These are phyloP conservation scores for Aspergillus tamarii DNA, from an alignment of 2,329 filamentous ascomycete species.

Conservation along the genomic window DNA sequence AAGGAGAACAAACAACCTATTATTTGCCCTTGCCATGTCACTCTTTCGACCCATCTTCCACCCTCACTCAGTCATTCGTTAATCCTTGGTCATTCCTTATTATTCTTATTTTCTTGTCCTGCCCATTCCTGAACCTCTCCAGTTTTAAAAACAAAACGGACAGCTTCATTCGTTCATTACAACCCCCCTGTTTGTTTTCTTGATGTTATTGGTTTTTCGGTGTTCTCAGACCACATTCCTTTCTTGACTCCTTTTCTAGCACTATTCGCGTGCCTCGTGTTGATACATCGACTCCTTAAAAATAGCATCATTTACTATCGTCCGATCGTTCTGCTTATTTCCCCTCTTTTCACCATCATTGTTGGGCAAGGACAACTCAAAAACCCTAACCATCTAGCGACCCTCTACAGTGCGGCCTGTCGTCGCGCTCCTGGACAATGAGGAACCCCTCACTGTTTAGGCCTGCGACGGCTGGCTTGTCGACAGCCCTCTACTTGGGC, in stretches of 20 bases:
- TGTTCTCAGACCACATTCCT: slow-evolving; percentile 18
- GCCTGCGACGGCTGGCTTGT: slow-evolving; percentile 46
- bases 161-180: slow-evolving; percentile 16
- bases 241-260: slow-evolving; percentile 21
- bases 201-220: slow-evolving; percentile 18
- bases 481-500: slow-evolving; percentile 34
- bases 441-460: slow-evolving; percentile 50
- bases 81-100: slow-evolving; percentile 12
- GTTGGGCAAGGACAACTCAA: slow-evolving; percentile 10
- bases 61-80: slow-evolving; percentile 37
- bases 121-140: slow-evolving; percentile 12
- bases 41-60: slow-evolving; percentile 28
- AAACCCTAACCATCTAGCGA: slow-evolving; percentile 9
- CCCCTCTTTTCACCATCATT: slow-evolving; percentile 14
- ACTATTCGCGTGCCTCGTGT: slow-evolving; percentile 5
- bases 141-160: background rate
- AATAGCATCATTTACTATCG: background rate
- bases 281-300: background rate
- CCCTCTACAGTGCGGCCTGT: slow-evolving; percentile 29
- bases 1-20: slow-evolving; percentile 15
- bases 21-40: slow-evolving; percentile 28
- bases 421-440: slow-evolving; percentile 47
- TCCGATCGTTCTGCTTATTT: background rate
- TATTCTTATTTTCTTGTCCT: slow-evolving; percentile 5
- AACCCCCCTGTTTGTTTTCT: slow-evolving; percentile 14